Conservation (phyloP, 1,284 basidiomycete genomes). For the Hymenochaete sp. region DNA sequence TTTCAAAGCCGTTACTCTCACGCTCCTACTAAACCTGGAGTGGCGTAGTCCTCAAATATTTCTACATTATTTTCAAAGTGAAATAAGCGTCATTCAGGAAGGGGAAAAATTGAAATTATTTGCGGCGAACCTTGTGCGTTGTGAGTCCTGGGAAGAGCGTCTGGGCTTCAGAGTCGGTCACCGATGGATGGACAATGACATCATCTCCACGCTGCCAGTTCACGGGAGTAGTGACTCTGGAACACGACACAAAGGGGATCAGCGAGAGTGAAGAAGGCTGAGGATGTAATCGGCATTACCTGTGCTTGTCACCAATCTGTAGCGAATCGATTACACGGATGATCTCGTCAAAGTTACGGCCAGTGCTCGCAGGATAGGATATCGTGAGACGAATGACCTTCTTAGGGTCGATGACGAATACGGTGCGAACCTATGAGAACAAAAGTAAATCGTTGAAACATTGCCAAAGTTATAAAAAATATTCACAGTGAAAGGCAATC, state of each 20-base stretch:
- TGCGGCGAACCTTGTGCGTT: slow-evolving; percentile 63
- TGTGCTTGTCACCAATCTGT: slow-evolving; percentile 89
- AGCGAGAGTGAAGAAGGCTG: too few relatives aligned
- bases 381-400: slow-evolving; percentile 86
- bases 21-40: slow-evolving; percentile 32
- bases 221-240: slow-evolving; percentile 77
- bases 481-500: slow-evolving; percentile 71
- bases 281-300: too few relatives aligned
- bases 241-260: too few relatives aligned
- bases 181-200: slow-evolving; percentile 91
- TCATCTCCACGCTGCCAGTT: slow-evolving; percentile 94
- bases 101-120: too few relatives aligned
- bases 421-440: slow-evolving; percentile 77
- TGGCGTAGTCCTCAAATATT: slow-evolving; percentile 72
- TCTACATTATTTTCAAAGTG: slow-evolving; percentile 29
- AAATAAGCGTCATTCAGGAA: not conserved
- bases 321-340: slow-evolving; percentile 80
- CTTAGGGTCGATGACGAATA: slow-evolving; percentile 90
- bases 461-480: slow-evolving; percentile 7
- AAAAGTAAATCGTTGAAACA: slow-evolving; percentile 1
- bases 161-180: slow-evolving; percentile 83
- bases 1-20: slow-evolving; percentile 18
- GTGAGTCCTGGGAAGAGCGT: slow-evolving; percentile 72
- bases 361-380: slow-evolving; percentile 84
- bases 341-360: slow-evolving; percentile 80